Evolutionary conservation across 306 rosid genomes (phyloP).

Genomic region (Pyrus pyrifolia): DNA sequence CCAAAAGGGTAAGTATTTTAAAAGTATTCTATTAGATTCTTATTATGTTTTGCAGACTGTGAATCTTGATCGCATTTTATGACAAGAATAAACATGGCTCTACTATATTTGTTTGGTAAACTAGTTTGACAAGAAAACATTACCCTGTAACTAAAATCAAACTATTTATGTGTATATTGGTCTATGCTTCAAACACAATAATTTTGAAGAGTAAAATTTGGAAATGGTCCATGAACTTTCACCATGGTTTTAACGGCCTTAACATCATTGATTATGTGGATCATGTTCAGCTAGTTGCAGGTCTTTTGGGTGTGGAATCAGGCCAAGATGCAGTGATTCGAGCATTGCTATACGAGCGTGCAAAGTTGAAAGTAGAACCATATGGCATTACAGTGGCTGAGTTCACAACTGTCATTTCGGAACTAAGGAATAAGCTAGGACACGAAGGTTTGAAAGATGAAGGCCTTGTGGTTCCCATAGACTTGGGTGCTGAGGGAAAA

Average conservation of each 20-base stretch:
- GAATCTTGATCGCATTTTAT: too few species aligned
- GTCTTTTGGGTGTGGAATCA: slow-evolving; percentile 64
- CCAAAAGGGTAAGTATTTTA: slow-evolving; percentile 31
- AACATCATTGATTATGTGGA: background rate
- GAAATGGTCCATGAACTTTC: too few species aligned
- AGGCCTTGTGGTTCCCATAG: slow-evolving; percentile 45
- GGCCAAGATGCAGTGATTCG: slow-evolving; percentile 87
- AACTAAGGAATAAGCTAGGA: slow-evolving; percentile 53
- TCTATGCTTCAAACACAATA: too few species aligned
- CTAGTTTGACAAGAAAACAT: too few species aligned
- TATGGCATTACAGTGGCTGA: slow-evolving; percentile 49
- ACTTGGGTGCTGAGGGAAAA: slow-evolving; percentile 42
- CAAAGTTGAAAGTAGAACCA: slow-evolving; percentile 16
- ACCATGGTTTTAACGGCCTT: background rate
- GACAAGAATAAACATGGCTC: too few species aligned
- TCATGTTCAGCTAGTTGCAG: slow-evolving; percentile 53
- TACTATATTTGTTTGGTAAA: too few species aligned
- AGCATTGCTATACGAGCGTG: slow-evolving; percentile 37
- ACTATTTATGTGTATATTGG: too few species aligned
- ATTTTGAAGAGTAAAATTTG: too few species aligned
- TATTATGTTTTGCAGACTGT: too few species aligned
- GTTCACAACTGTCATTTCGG: slow-evolving; percentile 57
- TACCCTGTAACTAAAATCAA: too few species aligned
- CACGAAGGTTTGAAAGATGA: slow-evolving; percentile 54
- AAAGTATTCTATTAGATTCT: too few species aligned